These are phyloP conservation scores for Kregervanrija pseudodelftensis DNA, from an alignment of 805 yeast species.

Conservation along the genomic window DNA sequence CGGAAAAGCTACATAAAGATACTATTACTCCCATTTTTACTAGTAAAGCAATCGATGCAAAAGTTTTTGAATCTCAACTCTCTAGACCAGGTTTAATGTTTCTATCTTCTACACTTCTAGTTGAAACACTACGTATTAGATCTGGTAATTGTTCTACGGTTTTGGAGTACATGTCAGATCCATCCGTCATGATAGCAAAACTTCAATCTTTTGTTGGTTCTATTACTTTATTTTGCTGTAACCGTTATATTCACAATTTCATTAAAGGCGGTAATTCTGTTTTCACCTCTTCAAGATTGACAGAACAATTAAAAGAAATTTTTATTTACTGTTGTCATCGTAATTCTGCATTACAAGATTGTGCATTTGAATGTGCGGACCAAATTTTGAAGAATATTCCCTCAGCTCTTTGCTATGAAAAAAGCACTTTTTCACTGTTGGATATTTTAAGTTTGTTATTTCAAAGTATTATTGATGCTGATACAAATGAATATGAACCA, in stretches of 20 bases:
- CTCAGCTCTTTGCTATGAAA: slow-evolving; percentile 67
- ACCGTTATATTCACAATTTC: slow-evolving; percentile 47
- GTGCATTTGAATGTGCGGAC: slow-evolving; percentile 75
- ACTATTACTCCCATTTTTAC: slow-evolving; percentile 44
- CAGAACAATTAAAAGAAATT: slow-evolving; percentile 63
- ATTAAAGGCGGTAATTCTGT: slow-evolving; percentile 45
- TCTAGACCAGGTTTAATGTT: slow-evolving; percentile 82
- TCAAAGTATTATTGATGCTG: slow-evolving; percentile 77
- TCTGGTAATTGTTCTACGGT: slow-evolving; percentile 78
- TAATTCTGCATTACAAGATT: slow-evolving; percentile 62
- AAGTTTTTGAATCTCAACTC: slow-evolving; percentile 35
- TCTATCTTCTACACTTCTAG: slow-evolving; percentile 68
- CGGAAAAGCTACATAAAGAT: slow-evolving; percentile 68
- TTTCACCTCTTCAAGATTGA: slow-evolving; percentile 51
- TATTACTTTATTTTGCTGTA: slow-evolving; percentile 53
- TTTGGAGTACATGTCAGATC: slow-evolving; percentile 78
- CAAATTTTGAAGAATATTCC: slow-evolving; percentile 61
- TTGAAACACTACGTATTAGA: slow-evolving; percentile 72
- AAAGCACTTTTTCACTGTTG: slow-evolving; percentile 66
- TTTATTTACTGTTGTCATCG: slow-evolving; percentile 74
- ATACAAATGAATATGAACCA: slow-evolving; percentile 79
- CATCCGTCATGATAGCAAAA: slow-evolving; percentile 62
- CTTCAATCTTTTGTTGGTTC: slow-evolving; percentile 62
- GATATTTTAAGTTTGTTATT: slow-evolving; percentile 75
- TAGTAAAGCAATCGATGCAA: slow-evolving; percentile 41